Percentiles rank a stretch among this genome's conserved stretches.
Evolutionary conservation across 306 rosid genomes (phyloP).

Genomic region (Oemleria cerasiformis): DNA sequence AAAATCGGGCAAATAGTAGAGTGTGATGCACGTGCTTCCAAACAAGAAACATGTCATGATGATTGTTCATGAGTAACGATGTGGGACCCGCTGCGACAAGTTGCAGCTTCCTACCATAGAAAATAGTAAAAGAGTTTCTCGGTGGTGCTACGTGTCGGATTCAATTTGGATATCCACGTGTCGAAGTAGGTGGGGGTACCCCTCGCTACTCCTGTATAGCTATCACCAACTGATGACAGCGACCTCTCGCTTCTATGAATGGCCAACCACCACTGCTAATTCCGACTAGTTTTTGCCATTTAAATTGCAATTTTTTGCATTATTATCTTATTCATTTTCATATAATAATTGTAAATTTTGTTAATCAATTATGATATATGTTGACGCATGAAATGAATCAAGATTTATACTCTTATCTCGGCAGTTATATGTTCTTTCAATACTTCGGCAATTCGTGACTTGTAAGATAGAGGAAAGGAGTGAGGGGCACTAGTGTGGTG

Average conservation of each 20-base stretch:
- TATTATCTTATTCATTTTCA: too few relatives aligned
- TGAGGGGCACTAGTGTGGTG: too few relatives aligned
- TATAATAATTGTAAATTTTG: too few relatives aligned
- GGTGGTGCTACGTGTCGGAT: conserved; percentile 5
- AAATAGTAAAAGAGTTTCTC: neutral
- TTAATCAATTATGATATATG: too few relatives aligned
- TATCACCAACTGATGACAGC: conserved; percentile 4
- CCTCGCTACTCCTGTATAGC: neutral
- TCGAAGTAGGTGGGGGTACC: conserved; percentile 1
- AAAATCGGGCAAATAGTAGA: conserved; percentile 9
- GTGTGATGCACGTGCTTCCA: conserved; percentile 33
- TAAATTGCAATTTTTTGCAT: too few relatives aligned
- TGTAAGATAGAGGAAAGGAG: too few relatives aligned
- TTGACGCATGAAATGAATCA: too few relatives aligned
- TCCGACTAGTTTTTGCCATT: too few relatives aligned
- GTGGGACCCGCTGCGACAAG: conserved; percentile 30
- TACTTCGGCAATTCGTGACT: too few relatives aligned
- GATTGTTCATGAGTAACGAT: neutral
- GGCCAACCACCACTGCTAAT: neutral
- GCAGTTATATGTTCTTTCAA: too few relatives aligned
- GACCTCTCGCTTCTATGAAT: neutral
- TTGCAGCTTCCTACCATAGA: conserved; percentile 10
- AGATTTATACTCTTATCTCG: too few relatives aligned
- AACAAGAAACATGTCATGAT: neutral
- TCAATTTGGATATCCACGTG: neutral